phyloP scores from a whole-genome alignment of 139 green algal species.

The Chlamydomonas urium region DNA sequence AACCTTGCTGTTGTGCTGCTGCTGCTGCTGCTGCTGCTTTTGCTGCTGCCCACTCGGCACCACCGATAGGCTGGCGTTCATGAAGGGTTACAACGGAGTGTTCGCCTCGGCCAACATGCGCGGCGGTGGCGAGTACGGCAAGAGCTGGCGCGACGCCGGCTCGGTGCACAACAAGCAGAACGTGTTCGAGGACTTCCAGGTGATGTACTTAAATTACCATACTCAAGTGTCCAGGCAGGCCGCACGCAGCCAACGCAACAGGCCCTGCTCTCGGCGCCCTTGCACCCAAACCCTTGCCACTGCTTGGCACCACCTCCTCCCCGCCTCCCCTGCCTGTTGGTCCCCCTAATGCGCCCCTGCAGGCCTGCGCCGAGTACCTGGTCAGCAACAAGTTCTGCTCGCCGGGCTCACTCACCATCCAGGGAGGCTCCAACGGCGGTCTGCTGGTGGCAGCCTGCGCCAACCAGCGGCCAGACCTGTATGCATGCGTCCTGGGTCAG shows the following conservation, averaged over 20 bases:
- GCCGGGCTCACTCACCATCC: constrained; percentile 24
- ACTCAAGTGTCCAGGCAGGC: not conserved
- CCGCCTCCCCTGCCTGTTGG: not conserved
- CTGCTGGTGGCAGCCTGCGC: constrained; percentile 87
- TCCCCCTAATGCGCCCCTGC: not conserved
- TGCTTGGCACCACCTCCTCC: no score
- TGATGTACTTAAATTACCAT: constrained; percentile 4
- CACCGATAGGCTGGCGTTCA: constrained; percentile 51
- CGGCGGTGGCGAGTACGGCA: constrained; percentile 90
- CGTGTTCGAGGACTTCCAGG: constrained; percentile 68
- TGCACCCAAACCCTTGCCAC: no score
- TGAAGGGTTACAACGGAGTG: constrained; percentile 55
- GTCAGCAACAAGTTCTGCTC: constrained; percentile 52
- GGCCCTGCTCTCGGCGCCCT: no score
- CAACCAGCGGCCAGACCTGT: constrained; percentile 93
- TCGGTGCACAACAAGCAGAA: constrained; percentile 79
- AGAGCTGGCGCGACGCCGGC: constrained; percentile 79
- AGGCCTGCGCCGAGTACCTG: constrained; percentile 73
- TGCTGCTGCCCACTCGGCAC: no score
- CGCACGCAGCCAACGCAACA: no score
- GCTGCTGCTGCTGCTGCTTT: no score
- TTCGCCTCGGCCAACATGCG: constrained; percentile 76
- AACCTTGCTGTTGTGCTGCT: no score
- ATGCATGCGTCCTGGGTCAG: constrained; percentile 67
- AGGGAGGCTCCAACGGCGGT: constrained; percentile 86